Evolutionary conservation across 1,139 yeast genomes (phyloP), one percentile per base, ranked within the genome.

Genomic region (Taiozyma sp.): DNA sequence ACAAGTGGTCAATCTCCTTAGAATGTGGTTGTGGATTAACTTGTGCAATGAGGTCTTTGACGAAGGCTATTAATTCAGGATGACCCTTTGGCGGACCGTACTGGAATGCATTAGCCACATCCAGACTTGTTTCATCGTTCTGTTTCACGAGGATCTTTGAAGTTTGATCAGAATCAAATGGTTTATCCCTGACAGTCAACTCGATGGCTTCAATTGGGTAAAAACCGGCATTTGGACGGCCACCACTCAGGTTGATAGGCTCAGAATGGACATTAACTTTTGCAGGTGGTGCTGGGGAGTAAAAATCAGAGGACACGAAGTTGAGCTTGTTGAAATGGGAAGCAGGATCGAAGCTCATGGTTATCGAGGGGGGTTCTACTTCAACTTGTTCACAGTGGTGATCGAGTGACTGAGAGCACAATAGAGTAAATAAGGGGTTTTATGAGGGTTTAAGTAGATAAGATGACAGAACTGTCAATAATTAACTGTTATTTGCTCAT

Each of bases 41-140:
- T 42, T 72, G 66, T 8, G 57, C 47, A 22, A 74, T 69, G 45
- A 57, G 24, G 5, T 74, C 71, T 22, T 60, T 60, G 19, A 76
- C 70, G 55, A 79, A 75, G 8, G 71, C 54, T 23, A 69, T 56
- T 44, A 80, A 61, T 32, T 68, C 75, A 1, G 65, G 60, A 27
- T 70, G 61, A 0, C 85, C 86, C 9, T 60, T 59, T 7, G 68
- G 63, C 5, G 65, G 64, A 1, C 75, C 70, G 55, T 81, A 81
- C 59, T 81, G 84, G 53, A 80, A 70, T 3, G 83, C 81, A 14
- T 61, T 49, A 50, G 36, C 50, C 30, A 49, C 48, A 51, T 51
- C 45, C 12, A 51, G 29, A 4, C 50, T 49, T 6, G 39, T 27
- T 1, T 39, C 38, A 10, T 48, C 32, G n/a, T 44, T n/a, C 24